Base-by-base conservation (phyloP, 805 yeast species). In the Hagleromyces aurorensis region DNA sequence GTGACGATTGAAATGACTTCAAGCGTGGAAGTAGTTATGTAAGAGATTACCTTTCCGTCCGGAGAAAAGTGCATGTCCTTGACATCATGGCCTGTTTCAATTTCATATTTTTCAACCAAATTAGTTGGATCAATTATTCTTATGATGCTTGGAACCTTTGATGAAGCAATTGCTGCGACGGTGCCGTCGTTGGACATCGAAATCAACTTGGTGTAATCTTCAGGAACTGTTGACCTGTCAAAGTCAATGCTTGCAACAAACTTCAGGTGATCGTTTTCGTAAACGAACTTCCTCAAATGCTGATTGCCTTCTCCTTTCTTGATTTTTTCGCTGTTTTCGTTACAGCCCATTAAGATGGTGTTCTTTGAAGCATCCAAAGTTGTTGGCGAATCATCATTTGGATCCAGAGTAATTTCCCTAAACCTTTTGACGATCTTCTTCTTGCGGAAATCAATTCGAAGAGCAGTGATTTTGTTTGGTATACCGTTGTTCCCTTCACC, bases 401-500 rank as follows among this genome's bases (percentile, higher is more conserved):
- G 64, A 4, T 74, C 69, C 37, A 76, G 54, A 3, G 67, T 62
- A 41, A 76, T 65, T 46, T 82, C 91, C 34, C 85, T 60, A 44
- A 67, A 75, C 39, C 75, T 64, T 44, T 73, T 78, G 32, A 79
- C 56, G 8, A 52, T 63, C 52, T 52, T 55, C 20, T 49, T 48
- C 33, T 67, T 65, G 19, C 64, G 64, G 31, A 78, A 73, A 44
- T 73, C 69, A 25, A 81, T 64, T 26, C 70, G 57, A 23, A 80
- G 53, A 2, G 79, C 78, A 4, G 86, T 74, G 38, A 89, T 61
- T 52, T 81, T 84, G 57, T 89, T 89, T 22, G 87, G 81, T 32
- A 85, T 75, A 17, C 94, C 96, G 47, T 84, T 79, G 48, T 76
- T 77, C 7, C 94, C 94, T 53, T 84, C 94, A 15, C 96, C 97